phyloP scores from a whole-genome alignment of 371 early-diverging fungal genomes.

The Synchytrium microbalum region DNA sequence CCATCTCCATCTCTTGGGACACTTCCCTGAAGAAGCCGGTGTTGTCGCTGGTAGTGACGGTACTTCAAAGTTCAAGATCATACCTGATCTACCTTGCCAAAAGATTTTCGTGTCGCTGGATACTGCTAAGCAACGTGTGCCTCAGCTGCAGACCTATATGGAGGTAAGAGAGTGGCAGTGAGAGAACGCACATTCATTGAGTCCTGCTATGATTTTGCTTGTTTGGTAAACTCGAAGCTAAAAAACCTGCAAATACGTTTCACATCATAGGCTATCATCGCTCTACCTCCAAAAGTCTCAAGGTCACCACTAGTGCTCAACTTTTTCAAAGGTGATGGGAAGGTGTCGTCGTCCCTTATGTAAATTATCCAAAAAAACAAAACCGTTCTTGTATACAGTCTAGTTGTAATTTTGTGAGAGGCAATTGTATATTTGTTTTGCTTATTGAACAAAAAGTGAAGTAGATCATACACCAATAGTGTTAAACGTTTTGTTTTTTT shows the following conservation, averaged over 20 bases:
- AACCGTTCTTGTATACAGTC: no score
- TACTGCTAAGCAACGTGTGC: constrained; percentile 30
- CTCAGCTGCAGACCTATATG: constrained; percentile 30
- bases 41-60: constrained; percentile 10
- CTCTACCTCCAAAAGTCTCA: constrained; percentile 32
- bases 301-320: constrained; percentile 36
- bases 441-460: no score
- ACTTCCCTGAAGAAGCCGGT: constrained; percentile 46
- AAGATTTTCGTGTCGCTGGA: constrained; percentile 45
- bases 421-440: no score
- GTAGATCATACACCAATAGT: no score
- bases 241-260: background rate
- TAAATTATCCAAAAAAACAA: no score
- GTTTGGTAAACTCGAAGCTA: background rate
- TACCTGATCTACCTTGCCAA: constrained; percentile 43
- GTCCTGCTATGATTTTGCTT: constrained; percentile 5
- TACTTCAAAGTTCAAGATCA: constrained; percentile 20
- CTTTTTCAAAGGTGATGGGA: constrained; percentile 35
- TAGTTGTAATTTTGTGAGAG: no score
- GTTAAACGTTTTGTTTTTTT: no score
- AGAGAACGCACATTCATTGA: background rate
- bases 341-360: no score
- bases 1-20: constrained; percentile 41
- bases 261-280: constrained; percentile 20
- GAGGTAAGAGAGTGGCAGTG: constrained; percentile 18